Base-by-base conservation (phyloP, 1,284 basidiomycete genomes). In the Ganoderma sinense region DNA sequence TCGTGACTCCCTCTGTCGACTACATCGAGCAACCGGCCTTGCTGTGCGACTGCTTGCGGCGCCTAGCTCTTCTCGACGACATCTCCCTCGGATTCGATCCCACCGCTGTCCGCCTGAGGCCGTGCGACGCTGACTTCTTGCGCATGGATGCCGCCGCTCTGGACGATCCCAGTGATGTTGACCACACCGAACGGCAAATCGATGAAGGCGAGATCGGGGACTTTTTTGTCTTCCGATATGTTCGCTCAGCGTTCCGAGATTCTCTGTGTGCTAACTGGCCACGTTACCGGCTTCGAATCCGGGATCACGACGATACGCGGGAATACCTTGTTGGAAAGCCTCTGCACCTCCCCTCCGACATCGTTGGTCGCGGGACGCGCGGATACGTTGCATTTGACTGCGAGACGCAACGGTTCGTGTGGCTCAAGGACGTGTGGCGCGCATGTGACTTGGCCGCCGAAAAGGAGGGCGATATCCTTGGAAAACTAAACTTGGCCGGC, bases 391-490 rank as follows among this genome's bases (percentile, higher is more conserved):
- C 61, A 0, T 23, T 64, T 16, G 61, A 62, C 7, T 51, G 45
- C 23, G 1, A 36, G 1, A 14, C 23, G 0, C 23, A 18, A 3
- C 60, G 18, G 1, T 64, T 71, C 29, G 66, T 60, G 0, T 68
- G 58, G 33, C 55, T 71, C n/a, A 71, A 71, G 61, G 66, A 71
- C 53, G 23, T 43, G 0, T 68, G 69, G 69, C 56, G 67, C 4
- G 36, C 55, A 4, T 26, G 53, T 1, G 41, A 61, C 53, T 10
- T 59, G 26, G 2, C 26, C 18, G 23, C 55, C 36, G 58, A 62
- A 13, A 39, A 31, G 1, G 64, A 69, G n/a, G 68, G 68, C 31
- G 36, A 39, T 31, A 41, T 69, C n/a, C 64, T 69, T 14, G 13
- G 13, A n/a, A 18, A 23, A 18, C 68, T 69, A 53, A 65, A 69